A percentile compares a stretch with the other conserved stretches of the same genome.
These are phyloP conservation scores for Chalara sp. DNA, from an alignment of 2,329 filamentous ascomycete genomes.

Conservation along the genomic window DNA sequence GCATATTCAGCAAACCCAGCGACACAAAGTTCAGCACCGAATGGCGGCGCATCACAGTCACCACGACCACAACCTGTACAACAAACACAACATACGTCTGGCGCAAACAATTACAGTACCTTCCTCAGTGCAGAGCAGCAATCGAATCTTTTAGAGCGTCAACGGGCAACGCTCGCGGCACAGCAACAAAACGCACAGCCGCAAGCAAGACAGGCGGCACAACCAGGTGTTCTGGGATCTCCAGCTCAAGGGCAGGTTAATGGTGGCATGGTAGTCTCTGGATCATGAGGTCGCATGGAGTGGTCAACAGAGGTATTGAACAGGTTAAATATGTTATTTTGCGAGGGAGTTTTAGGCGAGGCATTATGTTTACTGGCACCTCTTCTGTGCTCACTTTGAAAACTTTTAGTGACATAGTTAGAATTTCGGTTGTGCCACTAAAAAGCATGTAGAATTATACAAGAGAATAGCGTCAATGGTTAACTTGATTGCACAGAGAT, in stretches of 20 bases:
- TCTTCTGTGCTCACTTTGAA: too few species aligned
- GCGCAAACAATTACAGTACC: conserved; percentile 14
- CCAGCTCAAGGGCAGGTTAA: conserved; percentile 1
- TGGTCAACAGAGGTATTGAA: too few species aligned
- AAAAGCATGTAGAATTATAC: too few species aligned
- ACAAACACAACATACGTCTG: conserved; percentile 4
- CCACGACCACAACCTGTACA: conserved; percentile 14
- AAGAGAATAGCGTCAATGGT: too few species aligned
- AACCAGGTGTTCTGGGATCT: not conserved
- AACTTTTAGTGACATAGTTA: too few species aligned
- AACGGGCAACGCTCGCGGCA: conserved; percentile 27
- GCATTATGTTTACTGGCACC: too few species aligned
- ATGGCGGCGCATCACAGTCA: conserved; percentile 17
- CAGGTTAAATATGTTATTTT: too few species aligned
- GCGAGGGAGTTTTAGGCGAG: too few species aligned
- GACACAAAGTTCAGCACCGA: conserved; percentile 15
- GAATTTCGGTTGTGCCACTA: too few species aligned
- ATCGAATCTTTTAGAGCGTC: conserved; percentile 28
- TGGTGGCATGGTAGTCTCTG: not conserved
- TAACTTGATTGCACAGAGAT: too few species aligned
- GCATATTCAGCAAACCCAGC: conserved; percentile 16
- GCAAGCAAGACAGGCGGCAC: conserved; percentile 21
- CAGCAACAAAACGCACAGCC: conserved; percentile 25
- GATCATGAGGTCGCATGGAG: not conserved
- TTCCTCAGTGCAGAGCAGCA: conserved; percentile 29